Evolutionary conservation across 805 yeast genomes (phyloP).

Genomic region (Isabelozyma gotoi): DNA sequence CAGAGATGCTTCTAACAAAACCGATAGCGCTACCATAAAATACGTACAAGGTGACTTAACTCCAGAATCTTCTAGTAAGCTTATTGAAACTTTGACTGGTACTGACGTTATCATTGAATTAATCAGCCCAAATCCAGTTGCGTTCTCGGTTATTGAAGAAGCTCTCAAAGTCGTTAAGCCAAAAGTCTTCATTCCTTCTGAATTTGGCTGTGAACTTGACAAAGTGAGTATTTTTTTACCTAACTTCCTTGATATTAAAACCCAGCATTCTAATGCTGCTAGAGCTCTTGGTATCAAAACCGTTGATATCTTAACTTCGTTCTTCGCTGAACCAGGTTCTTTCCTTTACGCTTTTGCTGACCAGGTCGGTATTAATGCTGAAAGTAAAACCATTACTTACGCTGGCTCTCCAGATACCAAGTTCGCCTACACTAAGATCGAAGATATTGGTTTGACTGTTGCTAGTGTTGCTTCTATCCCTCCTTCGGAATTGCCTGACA

Average conservation of each 20-base stretch:
- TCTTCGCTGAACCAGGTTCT: conserved; percentile 36
- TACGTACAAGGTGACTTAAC: conserved; percentile 35
- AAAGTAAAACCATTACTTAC: conserved; percentile 29
- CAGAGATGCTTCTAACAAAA: conserved; percentile 35
- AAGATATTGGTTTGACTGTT: conserved; percentile 45
- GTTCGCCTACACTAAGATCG: conserved; percentile 33
- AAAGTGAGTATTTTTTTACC: conserved; percentile 28
- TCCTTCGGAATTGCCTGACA: conserved; percentile 42
- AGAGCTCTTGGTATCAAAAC: conserved; percentile 48
- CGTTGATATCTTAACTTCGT: conserved; percentile 40
- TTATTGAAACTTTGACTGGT: conserved; percentile 41
- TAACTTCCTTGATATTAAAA: conserved; percentile 32
- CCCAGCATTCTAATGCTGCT: conserved; percentile 34
- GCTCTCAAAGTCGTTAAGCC: conserved; percentile 43
- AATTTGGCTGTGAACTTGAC: conserved; percentile 52
- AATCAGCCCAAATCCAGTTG: conserved; percentile 27
- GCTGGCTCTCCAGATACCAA: conserved; percentile 40
- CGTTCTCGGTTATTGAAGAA: conserved; percentile 34
- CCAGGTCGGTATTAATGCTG: conserved; percentile 37
- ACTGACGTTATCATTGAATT: conserved; percentile 53
- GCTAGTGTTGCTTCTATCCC: conserved; percentile 41
- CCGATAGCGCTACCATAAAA: conserved; percentile 33
- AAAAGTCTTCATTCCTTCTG: conserved; percentile 57
- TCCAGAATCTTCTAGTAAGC: conserved; percentile 19
- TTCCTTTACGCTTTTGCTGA: conserved; percentile 34